These are phyloP conservation scores for Fraxinus quadrangulata DNA, from an alignment of 257 asterid genomes.

Conservation along the genomic window DNA sequence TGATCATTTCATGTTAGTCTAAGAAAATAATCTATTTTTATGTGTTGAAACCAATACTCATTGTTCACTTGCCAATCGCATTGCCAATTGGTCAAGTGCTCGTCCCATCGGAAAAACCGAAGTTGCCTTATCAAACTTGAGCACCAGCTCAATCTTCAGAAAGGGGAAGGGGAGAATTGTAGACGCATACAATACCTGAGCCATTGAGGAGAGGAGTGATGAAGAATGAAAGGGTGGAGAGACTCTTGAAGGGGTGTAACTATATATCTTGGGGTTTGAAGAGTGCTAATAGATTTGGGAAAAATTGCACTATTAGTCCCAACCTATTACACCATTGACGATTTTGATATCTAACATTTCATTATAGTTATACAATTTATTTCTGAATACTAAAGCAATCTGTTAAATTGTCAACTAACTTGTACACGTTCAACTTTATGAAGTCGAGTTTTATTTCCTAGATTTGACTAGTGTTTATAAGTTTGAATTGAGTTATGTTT, in stretches of 20 bases:
- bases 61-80: neutral
- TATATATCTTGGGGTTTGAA: neutral
- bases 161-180: too few species aligned
- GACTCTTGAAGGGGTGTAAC: neutral
- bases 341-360: neutral
- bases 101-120: too few species aligned
- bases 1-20: neutral
- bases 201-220: slow-evolving; percentile 26
- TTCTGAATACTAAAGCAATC: too few species aligned
- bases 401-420: neutral
- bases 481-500: neutral
- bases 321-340: neutral
- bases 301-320: neutral
- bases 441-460: neutral
- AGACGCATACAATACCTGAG: slow-evolving; percentile 30
- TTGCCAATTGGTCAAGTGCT: neutral
- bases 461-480: neutral
- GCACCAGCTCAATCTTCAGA: too few species aligned
- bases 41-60: neutral
- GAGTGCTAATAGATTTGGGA: neutral
- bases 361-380: neutral
- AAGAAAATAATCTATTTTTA: neutral
- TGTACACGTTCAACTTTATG: neutral
- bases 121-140: neutral
- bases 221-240: neutral